These are phyloP conservation scores for Nigrospora oryzae DNA, from an alignment of 2,329 filamentous ascomycete genomes.

Conservation along the genomic window DNA sequence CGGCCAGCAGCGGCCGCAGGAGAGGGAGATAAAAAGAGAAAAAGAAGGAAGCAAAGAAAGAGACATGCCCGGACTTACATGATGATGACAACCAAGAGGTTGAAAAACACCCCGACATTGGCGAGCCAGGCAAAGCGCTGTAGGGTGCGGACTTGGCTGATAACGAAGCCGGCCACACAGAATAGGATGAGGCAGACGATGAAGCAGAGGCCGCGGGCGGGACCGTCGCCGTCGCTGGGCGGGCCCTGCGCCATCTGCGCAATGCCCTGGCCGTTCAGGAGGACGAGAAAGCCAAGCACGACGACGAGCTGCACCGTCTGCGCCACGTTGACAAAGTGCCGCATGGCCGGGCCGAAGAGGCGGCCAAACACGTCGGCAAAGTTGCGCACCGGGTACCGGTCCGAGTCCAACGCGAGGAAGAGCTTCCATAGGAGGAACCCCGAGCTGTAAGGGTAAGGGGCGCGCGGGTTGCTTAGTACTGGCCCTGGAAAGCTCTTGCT, in stretches of 20 bases:
- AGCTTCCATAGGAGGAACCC: conserved; percentile 37
- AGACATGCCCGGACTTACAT: conserved; percentile 7
- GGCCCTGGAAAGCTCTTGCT: neutral
- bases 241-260: conserved; percentile 29
- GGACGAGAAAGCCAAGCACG: conserved; percentile 40
- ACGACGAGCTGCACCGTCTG: conserved; percentile 40
- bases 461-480: neutral
- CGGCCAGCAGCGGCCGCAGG: no score
- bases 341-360: conserved; percentile 32
- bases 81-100: conserved; percentile 44
- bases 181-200: conserved; percentile 42
- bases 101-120: conserved; percentile 46
- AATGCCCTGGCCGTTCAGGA: conserved; percentile 43
- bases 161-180: conserved; percentile 37
- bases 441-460: conserved; percentile 12
- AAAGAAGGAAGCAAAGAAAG: neutral
- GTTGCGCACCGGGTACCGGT: conserved; percentile 34
- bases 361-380: conserved; percentile 41
- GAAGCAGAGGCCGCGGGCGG: conserved; percentile 41
- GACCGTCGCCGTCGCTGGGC: conserved; percentile 5
- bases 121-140: conserved; percentile 46
- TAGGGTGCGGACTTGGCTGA: conserved; percentile 48
- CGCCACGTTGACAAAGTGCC: conserved; percentile 37
- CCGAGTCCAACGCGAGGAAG: conserved; percentile 36
- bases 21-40: no score